Conservation (phyloP, 2,329 filamentous ascomycete species). For the Emmonsiellopsis sp. region DNA sequence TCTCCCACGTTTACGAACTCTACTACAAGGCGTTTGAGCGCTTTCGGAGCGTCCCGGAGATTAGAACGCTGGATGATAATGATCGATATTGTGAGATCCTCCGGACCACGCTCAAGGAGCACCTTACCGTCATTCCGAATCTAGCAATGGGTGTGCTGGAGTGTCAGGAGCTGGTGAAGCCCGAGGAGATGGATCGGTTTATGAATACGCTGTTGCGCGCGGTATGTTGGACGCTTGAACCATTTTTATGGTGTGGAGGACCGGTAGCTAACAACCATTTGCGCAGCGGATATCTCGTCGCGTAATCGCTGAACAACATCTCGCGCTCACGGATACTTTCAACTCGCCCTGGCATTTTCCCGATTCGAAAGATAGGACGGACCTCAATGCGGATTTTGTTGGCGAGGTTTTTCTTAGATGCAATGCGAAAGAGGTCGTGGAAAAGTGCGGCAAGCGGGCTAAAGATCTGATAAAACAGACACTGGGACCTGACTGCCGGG, state of each 20-base stretch:
- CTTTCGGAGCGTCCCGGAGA: constrained; percentile 73
- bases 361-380: constrained; percentile 57
- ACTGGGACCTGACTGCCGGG: constrained; percentile 59
- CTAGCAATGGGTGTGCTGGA: constrained; percentile 91
- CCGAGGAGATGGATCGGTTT: constrained; percentile 77
- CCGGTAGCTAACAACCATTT: neutral
- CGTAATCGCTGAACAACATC: constrained; percentile 94
- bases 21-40: constrained; percentile 96
- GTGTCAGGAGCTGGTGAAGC: constrained; percentile 71
- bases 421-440: constrained; percentile 79
- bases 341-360: constrained; percentile 85
- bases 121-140: constrained; percentile 87
- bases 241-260: neutral
- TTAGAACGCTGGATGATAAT: constrained; percentile 82
- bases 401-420: constrained; percentile 93
- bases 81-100: constrained; percentile 76
- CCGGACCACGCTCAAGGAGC: constrained; percentile 69
- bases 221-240: constrained; percentile 41
- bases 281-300: constrained; percentile 78
- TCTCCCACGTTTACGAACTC: constrained; percentile 89
- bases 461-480: constrained; percentile 64
- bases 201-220: constrained; percentile 92
- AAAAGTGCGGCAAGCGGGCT: constrained; percentile 69
- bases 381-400: constrained; percentile 70
- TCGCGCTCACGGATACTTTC: constrained; percentile 90